phyloP scores from a whole-genome alignment of 2,329 filamentous ascomycete genomes.

The Huntiella abstrusa region DNA sequence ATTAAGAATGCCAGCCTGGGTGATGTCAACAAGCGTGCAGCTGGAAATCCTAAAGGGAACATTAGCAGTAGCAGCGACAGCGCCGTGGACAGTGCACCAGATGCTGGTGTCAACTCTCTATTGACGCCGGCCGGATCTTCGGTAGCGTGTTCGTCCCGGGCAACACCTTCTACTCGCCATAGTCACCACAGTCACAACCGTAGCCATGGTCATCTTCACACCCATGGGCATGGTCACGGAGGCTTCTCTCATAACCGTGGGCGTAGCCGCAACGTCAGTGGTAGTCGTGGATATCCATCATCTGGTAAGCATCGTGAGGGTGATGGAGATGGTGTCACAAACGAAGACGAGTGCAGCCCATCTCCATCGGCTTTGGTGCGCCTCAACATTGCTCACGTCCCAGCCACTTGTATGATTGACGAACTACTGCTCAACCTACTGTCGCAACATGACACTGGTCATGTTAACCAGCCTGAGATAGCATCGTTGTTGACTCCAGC shows the following conservation, averaged over 20 bases:
- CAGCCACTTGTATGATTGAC: conserved; percentile 9
- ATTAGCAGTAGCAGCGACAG: not conserved
- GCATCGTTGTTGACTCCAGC: conserved; percentile 5
- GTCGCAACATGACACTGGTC: conserved; percentile 1
- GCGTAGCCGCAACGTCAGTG: not conserved
- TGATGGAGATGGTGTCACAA: not conserved
- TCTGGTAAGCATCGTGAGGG: not conserved
- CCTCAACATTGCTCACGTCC: conserved; percentile 4
- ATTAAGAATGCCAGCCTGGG: not conserved
- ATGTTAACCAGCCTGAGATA: conserved; percentile 8
- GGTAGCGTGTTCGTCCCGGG: not conserved
- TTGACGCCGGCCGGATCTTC: not conserved
- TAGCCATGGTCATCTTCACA: not conserved
- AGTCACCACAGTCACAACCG: not conserved
- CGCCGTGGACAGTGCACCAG: not conserved
- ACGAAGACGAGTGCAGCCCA: not conserved
- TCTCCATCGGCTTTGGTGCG: not conserved
- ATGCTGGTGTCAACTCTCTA: not conserved
- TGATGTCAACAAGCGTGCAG: not conserved
- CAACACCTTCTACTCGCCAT: not conserved
- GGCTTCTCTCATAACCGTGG: not conserved
- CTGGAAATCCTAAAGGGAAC: too few relatives aligned
- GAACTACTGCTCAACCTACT: conserved; percentile 8
- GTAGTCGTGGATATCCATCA: not conserved
- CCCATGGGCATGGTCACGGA: not conserved